Conservation (phyloP, 768 basidiomycete species). For the Xerocomellus amylosporus region DNA sequence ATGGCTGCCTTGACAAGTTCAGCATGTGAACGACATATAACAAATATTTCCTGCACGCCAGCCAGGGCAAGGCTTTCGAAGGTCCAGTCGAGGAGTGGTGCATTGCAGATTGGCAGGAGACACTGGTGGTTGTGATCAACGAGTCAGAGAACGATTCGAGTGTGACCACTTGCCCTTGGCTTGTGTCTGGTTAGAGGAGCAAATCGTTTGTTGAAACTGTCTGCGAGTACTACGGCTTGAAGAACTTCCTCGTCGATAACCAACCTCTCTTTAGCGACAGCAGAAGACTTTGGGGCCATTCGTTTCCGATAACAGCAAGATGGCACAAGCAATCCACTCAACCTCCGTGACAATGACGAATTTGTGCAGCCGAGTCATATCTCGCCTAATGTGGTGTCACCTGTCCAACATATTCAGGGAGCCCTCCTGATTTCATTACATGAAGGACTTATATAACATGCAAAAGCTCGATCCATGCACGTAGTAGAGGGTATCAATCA, state of each 20-base stretch:
- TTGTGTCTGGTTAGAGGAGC: constrained; percentile 83
- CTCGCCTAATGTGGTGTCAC: neutral
- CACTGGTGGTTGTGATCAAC: constrained; percentile 50
- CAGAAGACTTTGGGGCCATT: constrained; percentile 66
- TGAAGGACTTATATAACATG: constrained; percentile 33
- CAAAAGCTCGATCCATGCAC: constrained; percentile 29
- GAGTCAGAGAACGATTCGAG: constrained; percentile 12
- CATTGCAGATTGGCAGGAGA: constrained; percentile 91
- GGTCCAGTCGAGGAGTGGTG: constrained; percentile 92
- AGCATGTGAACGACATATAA: constrained; percentile 89
- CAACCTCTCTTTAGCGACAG: constrained; percentile 59
- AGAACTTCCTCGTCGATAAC: constrained; percentile 75
- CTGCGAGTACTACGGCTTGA: constrained; percentile 93
- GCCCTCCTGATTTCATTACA: constrained; percentile 31
- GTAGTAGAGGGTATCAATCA: constrained; percentile 50
- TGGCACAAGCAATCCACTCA: neutral
- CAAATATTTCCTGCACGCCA: constrained; percentile 94
- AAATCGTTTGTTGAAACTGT: constrained; percentile 94
- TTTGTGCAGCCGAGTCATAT: constrained; percentile 25
- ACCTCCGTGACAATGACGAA: neutral
- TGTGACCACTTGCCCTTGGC: constrained; percentile 68
- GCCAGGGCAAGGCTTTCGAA: constrained; percentile 93
- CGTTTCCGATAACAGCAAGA: neutral
- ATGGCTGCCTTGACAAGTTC: constrained; percentile 83
- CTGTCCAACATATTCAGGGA: neutral